Conservation (phyloP, 2,329 filamentous ascomycete species). For the Coniosporium tulheliwenetii region DNA sequence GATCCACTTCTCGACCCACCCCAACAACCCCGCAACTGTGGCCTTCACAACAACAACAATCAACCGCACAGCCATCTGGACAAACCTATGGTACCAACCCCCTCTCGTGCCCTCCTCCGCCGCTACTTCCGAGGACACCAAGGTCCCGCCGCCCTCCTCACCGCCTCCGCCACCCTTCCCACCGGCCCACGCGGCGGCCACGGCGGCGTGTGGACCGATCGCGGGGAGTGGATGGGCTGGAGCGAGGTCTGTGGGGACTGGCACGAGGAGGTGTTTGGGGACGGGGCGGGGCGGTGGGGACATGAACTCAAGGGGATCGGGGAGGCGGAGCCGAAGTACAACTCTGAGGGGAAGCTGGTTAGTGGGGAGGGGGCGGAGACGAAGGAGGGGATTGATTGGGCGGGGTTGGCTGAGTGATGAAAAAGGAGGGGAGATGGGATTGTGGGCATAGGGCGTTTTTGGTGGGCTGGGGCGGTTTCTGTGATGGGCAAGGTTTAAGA, state of each 20-base stretch:
- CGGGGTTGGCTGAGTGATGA: too few species aligned
- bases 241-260: constrained; percentile 29
- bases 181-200: constrained; percentile 35
- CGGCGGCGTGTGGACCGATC: constrained; percentile 38
- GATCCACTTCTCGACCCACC: constrained; percentile 10
- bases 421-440: too few species aligned
- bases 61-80: constrained; percentile 13
- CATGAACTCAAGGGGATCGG: too few species aligned
- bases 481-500: too few species aligned
- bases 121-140: neutral
- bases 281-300: constrained; percentile 23
- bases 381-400: too few species aligned
- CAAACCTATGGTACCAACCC: constrained; percentile 14
- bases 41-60: too few species aligned
- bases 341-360: too few species aligned
- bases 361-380: too few species aligned
- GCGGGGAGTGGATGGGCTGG: constrained; percentile 33
- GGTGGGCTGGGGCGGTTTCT: too few species aligned
- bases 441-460: too few species aligned
- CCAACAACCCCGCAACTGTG: constrained; percentile 5
- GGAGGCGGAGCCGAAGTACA: too few species aligned
- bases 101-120: constrained; percentile 6
- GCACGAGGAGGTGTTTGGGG: constrained; percentile 29
- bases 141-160: constrained; percentile 23
- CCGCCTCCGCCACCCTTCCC: constrained; percentile 28